These are phyloP conservation scores for Aspergillus carbonarius DNA, from an alignment of 2,329 filamentous ascomycete species.

Conservation along the genomic window DNA sequence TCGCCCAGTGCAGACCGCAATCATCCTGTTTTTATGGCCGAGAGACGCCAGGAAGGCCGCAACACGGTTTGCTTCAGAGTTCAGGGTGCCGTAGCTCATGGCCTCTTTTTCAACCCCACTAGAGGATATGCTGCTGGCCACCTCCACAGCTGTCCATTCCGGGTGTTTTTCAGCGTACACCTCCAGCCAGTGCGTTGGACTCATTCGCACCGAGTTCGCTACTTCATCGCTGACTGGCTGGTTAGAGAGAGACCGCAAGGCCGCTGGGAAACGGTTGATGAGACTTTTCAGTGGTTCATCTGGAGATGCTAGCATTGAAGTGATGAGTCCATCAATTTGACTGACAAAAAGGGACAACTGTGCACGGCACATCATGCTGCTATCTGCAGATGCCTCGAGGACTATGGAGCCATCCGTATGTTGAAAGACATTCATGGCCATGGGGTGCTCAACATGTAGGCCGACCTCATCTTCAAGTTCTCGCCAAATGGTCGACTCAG, in stretches of 20 bases:
- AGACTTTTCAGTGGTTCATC: constrained; percentile 26
- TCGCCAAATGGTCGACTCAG: constrained; percentile 23
- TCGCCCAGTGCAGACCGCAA: constrained; percentile 31
- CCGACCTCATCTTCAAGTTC: constrained; percentile 32
- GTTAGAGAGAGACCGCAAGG: constrained; percentile 26
- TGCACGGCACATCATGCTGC: constrained; percentile 25
- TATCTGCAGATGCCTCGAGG: constrained; percentile 28
- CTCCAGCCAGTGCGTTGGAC: constrained; percentile 33
- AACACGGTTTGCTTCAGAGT: constrained; percentile 25
- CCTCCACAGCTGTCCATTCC: constrained; percentile 31
- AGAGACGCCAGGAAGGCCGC: constrained; percentile 23
- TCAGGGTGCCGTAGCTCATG: constrained; percentile 28
- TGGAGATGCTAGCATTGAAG: constrained; percentile 26
- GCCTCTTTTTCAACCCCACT: constrained; percentile 21
- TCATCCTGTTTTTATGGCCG: constrained; percentile 24
- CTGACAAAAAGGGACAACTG: constrained; percentile 30
- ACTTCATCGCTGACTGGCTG: constrained; percentile 19
- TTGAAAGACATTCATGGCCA: constrained; percentile 42
- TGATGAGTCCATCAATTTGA: constrained; percentile 32
- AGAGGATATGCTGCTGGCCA: constrained; percentile 23
- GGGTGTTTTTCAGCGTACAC: constrained; percentile 25
- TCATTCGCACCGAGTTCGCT: constrained; percentile 16
- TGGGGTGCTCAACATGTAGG: constrained; percentile 42
- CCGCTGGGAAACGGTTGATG: constrained; percentile 21
- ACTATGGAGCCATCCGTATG: constrained; percentile 18